A percentile compares a stretch with the other conserved stretches of the same genome.
These are phyloP conservation scores for Auriscalpium orientale DNA, from an alignment of 768 basidiomycete species.

Conservation along the genomic window DNA sequence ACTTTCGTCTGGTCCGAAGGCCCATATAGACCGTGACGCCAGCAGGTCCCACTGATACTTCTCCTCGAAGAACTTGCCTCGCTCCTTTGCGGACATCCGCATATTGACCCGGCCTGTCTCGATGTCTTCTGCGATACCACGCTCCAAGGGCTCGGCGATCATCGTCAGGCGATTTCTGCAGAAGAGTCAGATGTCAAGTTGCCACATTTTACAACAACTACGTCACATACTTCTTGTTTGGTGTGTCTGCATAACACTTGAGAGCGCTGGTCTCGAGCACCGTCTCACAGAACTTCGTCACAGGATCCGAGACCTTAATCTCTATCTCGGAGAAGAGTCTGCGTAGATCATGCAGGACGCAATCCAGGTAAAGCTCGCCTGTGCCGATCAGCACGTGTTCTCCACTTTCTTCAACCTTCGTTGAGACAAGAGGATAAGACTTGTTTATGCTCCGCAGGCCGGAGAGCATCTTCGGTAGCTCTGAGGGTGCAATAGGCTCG, in stretches of 20 bases:
- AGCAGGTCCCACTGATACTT: conserved; percentile 98
- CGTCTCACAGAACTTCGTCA: conserved; percentile 97
- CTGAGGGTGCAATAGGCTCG: conserved; percentile 95
- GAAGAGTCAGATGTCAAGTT: conserved; percentile 8
- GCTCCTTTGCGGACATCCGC: conserved; percentile 90
- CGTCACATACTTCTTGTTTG: conserved; percentile 87
- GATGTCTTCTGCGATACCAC: conserved; percentile 93
- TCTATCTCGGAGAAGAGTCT: conserved; percentile 94
- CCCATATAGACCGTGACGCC: conserved; percentile 98
- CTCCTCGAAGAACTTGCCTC: conserved; percentile 93
- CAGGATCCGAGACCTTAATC: conserved; percentile 99
- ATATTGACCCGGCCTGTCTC: conserved; percentile 90
- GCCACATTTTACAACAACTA: background rate
- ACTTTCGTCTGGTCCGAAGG: conserved; percentile 94
- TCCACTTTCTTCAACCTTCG: conserved; percentile 97
- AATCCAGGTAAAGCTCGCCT: conserved; percentile 94
- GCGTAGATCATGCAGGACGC: conserved; percentile 92
- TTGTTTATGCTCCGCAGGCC: conserved; percentile 97
- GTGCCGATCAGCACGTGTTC: conserved; percentile 97
- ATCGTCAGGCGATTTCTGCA: conserved; percentile 93
- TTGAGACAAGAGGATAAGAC: conserved; percentile 88
- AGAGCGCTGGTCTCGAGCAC: conserved; percentile 95
- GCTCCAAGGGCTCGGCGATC: conserved; percentile 97
- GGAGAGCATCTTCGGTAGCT: conserved; percentile 97
- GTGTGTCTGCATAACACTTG: conserved; percentile 98